Evolutionary conservation across 352 stramenopile genomes (phyloP).

Genomic region (Pythium myriotylum): DNA sequence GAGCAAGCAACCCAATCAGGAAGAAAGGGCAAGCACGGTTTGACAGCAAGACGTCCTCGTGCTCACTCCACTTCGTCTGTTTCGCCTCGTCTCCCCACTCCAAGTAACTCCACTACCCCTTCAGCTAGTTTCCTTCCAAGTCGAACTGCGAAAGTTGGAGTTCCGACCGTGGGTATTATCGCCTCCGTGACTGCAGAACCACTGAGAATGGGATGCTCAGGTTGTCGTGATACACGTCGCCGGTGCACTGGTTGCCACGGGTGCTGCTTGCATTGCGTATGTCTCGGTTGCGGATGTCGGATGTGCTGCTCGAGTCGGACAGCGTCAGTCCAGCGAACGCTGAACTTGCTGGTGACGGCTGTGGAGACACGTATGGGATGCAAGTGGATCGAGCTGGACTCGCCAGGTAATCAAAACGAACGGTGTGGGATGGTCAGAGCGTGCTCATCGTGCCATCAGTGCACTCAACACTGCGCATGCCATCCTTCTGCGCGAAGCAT

Average conservation of each 20-base stretch:
- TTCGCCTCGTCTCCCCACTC: conserved; percentile 4
- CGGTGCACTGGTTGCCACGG: conserved; percentile 65
- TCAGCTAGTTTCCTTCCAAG: not conserved
- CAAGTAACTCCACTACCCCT: not conserved
- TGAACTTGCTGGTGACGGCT: conserved; percentile 52
- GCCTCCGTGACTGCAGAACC: conserved; percentile 25
- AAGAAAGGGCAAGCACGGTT: conserved; percentile 15
- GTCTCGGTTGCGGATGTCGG: conserved; percentile 67
- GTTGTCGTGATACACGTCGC: conserved; percentile 58
- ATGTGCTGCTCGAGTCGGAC: conserved; percentile 70
- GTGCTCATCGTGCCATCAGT: conserved; percentile 29
- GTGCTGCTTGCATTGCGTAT: conserved; percentile 75
- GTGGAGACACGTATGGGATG: conserved; percentile 66
- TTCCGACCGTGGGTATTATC: not conserved
- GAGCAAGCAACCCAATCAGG: not conserved
- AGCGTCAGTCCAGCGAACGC: conserved; percentile 59
- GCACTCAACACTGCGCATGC: conserved; percentile 23
- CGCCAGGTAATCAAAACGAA: conserved; percentile 8
- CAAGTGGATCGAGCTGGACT: conserved; percentile 49
- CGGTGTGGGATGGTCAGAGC: conserved; percentile 30
- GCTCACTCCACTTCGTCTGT: conserved; percentile 27
- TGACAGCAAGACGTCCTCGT: conserved; percentile 1
- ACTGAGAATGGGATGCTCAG: conserved; percentile 63
- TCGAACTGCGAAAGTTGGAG: not conserved
- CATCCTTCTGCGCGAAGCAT: conserved; percentile 21